phyloP scores from a whole-genome alignment of 371 early-diverging fungal genomes.

The Rhizomucor miehei region DNA sequence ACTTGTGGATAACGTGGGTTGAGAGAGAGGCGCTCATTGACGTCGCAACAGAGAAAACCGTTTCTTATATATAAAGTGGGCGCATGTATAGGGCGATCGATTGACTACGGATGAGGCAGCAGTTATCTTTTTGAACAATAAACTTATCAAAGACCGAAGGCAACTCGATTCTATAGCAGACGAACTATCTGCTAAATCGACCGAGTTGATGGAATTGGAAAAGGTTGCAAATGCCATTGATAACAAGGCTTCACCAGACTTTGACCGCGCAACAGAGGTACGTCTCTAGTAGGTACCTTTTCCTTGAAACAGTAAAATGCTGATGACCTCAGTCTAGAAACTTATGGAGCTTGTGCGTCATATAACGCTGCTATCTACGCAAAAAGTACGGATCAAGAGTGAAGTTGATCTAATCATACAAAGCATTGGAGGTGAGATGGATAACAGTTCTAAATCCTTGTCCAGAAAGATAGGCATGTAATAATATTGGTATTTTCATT shows the following conservation, averaged over 20 bases:
- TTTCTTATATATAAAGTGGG: too few relatives aligned
- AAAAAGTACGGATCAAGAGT: conserved; percentile 46
- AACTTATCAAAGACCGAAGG: conserved; percentile 52
- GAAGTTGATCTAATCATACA: conserved; percentile 57
- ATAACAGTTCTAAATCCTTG: too few relatives aligned
- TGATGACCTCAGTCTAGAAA: not conserved
- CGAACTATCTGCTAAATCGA: conserved; percentile 42
- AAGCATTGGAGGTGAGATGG: conserved; percentile 53
- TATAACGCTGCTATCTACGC: conserved; percentile 52
- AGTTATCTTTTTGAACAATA: conserved; percentile 61
- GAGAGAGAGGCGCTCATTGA: too few relatives aligned
- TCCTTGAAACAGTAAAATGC: too few relatives aligned
- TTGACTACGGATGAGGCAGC: conserved; percentile 50
- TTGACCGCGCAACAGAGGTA: conserved; percentile 37
- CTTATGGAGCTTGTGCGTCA: conserved; percentile 30
- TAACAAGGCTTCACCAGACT: conserved; percentile 26
- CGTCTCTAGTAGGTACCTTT: too few relatives aligned
- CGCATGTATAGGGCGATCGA: not conserved
- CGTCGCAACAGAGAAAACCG: too few relatives aligned
- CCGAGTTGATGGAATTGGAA: conserved; percentile 21
- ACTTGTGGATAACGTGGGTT: conserved; percentile 38
- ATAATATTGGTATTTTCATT: not conserved
- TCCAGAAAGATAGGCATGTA: not conserved
- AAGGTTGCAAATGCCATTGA: conserved; percentile 12
- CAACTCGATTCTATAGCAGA: conserved; percentile 39